A percentile compares a stretch with the other conserved stretches of the same genome.
Conservation (phyloP, 805 yeast species). For the Starmera amethionina region DNA sequence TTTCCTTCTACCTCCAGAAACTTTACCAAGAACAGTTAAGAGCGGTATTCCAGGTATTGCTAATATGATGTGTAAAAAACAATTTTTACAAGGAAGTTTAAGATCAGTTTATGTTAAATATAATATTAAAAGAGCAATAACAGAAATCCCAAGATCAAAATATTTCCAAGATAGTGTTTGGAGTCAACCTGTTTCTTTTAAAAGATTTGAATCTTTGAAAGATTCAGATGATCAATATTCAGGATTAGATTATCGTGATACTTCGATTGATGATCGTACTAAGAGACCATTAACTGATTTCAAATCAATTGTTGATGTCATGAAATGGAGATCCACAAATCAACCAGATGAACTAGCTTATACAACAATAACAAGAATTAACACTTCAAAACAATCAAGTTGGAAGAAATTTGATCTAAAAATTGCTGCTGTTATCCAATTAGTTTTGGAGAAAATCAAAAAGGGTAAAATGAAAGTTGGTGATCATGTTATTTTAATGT, state of each 20-base stretch:
- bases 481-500: slow-evolving; percentile 69
- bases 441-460: slow-evolving; percentile 61
- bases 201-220: slow-evolving; percentile 50
- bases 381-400: slow-evolving; percentile 42
- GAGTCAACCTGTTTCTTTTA: slow-evolving; percentile 49
- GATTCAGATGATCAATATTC: slow-evolving; percentile 66
- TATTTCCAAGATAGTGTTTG: slow-evolving; percentile 77
- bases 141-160: slow-evolving; percentile 62
- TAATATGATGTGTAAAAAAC: slow-evolving; percentile 71
- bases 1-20: slow-evolving; percentile 66
- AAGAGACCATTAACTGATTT: slow-evolving; percentile 69
- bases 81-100: slow-evolving; percentile 70
- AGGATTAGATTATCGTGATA: slow-evolving; percentile 67
- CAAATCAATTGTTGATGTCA: slow-evolving; percentile 55
- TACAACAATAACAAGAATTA: slow-evolving; percentile 31
- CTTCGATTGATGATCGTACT: slow-evolving; percentile 70
- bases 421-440: slow-evolving; percentile 64
- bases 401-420: slow-evolving; percentile 81
- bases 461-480: slow-evolving; percentile 60
- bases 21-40: slow-evolving; percentile 74
- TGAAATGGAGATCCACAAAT: slow-evolving; percentile 67
- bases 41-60: slow-evolving; percentile 91
- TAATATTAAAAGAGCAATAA: slow-evolving; percentile 51
- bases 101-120: slow-evolving; percentile 78
- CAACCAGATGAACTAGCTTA: slow-evolving; percentile 79